phyloP scores from a whole-genome alignment of 2,329 filamentous ascomycete genomes.

The Sporothrix variecibatus region DNA sequence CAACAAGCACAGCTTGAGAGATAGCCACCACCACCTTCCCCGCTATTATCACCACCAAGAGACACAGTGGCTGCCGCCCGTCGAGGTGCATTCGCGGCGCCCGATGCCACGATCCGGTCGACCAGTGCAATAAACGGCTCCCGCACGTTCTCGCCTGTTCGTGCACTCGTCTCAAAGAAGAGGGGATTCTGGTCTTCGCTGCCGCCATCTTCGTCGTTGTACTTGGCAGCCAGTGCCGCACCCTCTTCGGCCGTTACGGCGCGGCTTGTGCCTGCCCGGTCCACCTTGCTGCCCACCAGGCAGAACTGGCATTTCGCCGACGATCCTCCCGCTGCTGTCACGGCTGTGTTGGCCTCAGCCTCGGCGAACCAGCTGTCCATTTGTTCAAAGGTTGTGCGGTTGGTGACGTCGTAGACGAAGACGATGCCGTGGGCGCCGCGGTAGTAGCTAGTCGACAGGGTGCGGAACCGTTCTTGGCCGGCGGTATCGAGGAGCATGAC shows the following conservation, averaged over 20 bases:
- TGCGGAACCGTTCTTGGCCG: constrained; percentile 52
- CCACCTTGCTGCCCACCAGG: constrained; percentile 54
- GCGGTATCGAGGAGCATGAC: constrained; percentile 57
- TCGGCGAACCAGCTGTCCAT: constrained; percentile 59
- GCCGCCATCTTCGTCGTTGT: constrained; percentile 36
- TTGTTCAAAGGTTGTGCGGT: constrained; percentile 51
- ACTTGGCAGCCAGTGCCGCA: constrained; percentile 47
- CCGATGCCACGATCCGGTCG: constrained; percentile 46
- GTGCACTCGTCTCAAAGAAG: constrained; percentile 58
- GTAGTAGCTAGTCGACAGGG: constrained; percentile 54
- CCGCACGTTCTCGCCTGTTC: constrained; percentile 54
- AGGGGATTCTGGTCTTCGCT: constrained; percentile 33
- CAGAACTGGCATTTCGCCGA: constrained; percentile 27
- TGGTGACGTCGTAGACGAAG: constrained; percentile 53
- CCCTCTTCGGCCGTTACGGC: constrained; percentile 53
- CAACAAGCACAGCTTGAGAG: constrained; percentile 34
- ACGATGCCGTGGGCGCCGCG: constrained; percentile 53
- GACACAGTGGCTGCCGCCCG: constrained; percentile 41
- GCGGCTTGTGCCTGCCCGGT: constrained; percentile 46
- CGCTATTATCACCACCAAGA: constrained; percentile 32
- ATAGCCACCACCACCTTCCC: constrained; percentile 25
- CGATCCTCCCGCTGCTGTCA: constrained; percentile 29
- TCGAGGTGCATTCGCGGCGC: background rate
- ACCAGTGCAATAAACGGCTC: constrained; percentile 56
- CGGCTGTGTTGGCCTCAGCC: constrained; percentile 50